Evolutionary conservation across 2,329 filamentous ascomycete species (phyloP), one percentile per base, ranked within the genome.

Genomic region (Rutstroemia sp.): DNA sequence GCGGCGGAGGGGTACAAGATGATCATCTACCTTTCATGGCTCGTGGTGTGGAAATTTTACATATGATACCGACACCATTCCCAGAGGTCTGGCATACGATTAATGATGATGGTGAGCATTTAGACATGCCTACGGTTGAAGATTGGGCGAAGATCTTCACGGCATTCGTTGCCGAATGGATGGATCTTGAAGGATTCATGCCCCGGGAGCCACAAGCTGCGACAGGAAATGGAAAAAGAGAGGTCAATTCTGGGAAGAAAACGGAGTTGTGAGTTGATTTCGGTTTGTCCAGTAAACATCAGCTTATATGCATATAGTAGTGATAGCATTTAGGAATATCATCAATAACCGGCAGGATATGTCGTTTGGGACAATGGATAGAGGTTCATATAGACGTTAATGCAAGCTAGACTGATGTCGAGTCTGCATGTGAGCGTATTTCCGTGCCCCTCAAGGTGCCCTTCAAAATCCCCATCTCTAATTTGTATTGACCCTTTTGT

Each of bases 1-100:
- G 67, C 54, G 77, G 69, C 47, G 83, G 72, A 9, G 71, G 75
- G 14, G 82, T 96, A 9, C 78, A 84, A 60, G 94, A 99, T 68
- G 94, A 99, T 67, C 94, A 99, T 69, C 71, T 96, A 5, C 94
- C 94, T 0, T 99, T 99, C 66, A 83, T 97, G 78, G 75, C 75
- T 38, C 81, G 89, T 38, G 94, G 94, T 1, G 92, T 97, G 0
- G 86, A 95, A 27, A 79, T 97, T 16, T 71, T 99, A 57, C 94
- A 99, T 72, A 72, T 99, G 25, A 97, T 99, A 57, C 90, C 92
- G 0, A 78, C 76, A 4, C 86, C 86, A 0, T 97, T 97, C 68
- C 92, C 92, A 0, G 27, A 44, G 23, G 87, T 95, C 1, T 99
- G 94, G 94, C 94, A 99, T 73, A 86, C 78, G 1, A 83, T 91